Evolutionary conservation across 768 basidiomycete genomes (phyloP), one percentile per base, ranked within the genome.

Genomic region (Russula sp.): DNA sequence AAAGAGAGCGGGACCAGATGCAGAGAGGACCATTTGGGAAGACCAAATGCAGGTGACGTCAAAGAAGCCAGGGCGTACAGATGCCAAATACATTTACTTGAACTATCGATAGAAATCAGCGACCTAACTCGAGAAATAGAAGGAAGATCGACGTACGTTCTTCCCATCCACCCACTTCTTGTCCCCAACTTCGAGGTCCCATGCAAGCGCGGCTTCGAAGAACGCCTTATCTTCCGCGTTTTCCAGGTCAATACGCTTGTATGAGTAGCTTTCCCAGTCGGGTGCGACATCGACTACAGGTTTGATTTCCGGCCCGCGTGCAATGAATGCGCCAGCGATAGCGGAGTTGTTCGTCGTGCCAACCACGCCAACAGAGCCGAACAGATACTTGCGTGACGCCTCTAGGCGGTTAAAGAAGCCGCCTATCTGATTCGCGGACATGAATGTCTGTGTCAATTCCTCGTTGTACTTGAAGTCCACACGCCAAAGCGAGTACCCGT

Each of bases 391-490:
- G 77, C 96, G 89, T 26, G 94, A 94, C 11, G 86, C 97, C 79
- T 98, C 97, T 10, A 99, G 86, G 63, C 97, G 92, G 83, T 95
- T 92, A 85, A 95, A 98, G 87, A 96, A 94, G 20, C 96, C 96
- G 64, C 85, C 85, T 72, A 97, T 85, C 76, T 90, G 91, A 83
- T 98, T 98, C 66, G 86, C 84, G 64, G 92, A 94, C 94, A 93
- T 98, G 84, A 92, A 98, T 58, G 83, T 84, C 76, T 87, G 85
- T 24, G 94, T 94, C 67, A 98, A 86, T 77, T 97, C 95, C 24
- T 87, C 81, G 78, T 91, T 91, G 86, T 96, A 98, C 81, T 96
- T 97, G 88, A 92, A 99, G 80, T 93, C 91, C 61, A 94, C 86
- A 62, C 90, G 84, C 90, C 91, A 95, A 73, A 86, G 76, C 67